phyloP scores from a whole-genome alignment of 2,329 filamentous ascomycete genomes.

The Aspergillus melleus region DNA sequence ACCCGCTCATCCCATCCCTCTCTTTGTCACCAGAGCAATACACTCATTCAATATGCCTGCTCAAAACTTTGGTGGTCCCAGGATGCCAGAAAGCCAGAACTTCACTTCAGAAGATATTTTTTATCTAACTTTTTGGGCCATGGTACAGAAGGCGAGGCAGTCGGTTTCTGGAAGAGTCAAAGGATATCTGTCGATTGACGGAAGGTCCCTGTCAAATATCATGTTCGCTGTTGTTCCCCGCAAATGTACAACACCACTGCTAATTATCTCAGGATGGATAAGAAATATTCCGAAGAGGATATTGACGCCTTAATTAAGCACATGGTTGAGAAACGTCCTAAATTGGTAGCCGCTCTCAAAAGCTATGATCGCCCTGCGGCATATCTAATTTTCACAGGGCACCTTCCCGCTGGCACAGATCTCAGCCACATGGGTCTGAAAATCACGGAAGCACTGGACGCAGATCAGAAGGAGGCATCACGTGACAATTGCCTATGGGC shows the following conservation, averaged over 20 bases:
- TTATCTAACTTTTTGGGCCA: not conserved
- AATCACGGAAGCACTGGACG: not conserved
- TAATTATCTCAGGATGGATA: not conserved
- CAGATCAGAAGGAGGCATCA: slow-evolving; percentile 1
- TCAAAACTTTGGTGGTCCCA: not conserved
- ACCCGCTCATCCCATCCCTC: not conserved
- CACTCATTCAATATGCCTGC: not conserved
- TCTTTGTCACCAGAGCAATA: not conserved
- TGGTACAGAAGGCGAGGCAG: not conserved
- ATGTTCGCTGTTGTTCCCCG: not conserved
- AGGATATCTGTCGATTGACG: not conserved
- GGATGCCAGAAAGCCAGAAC: not conserved
- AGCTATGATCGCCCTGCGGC: not conserved
- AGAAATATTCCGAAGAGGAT: not conserved
- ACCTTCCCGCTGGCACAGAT: not conserved
- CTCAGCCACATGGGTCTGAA: not conserved
- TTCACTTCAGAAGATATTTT: not conserved
- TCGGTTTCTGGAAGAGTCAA: not conserved
- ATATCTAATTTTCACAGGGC: not conserved
- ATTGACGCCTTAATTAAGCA: not conserved
- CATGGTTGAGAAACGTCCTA: not conserved
- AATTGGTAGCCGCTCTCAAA: not conserved
- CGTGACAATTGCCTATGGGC: not conserved
- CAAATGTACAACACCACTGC: not conserved
- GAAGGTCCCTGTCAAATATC: not conserved